Evolutionary conservation across 139 green algal genomes (phyloP), one percentile per base, ranked within the genome.

Genomic region (Picochlorum sp.): DNA sequence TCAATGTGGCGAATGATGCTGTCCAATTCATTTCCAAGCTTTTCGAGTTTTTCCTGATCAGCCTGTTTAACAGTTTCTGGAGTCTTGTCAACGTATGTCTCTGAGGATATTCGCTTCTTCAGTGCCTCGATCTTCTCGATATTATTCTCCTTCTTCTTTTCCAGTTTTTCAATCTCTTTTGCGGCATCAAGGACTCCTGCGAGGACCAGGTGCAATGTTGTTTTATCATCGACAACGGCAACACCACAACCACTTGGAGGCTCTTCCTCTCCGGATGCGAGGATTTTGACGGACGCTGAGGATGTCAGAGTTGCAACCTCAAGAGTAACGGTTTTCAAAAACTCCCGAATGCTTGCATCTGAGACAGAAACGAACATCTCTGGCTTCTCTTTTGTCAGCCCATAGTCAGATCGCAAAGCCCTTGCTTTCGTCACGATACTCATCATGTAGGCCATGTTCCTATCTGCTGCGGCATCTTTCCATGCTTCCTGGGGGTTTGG

Each of bases 151-250:
- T 83, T 47, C 76, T 94, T 88, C 76, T 95, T 96, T 61, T 83
- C 58, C 54, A 98, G 85, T 80, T 94, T 95, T 26, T 77, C 77
- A 4, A 95, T 65, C 82, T 98, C 94, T 66, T 88, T 80, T 13
- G 67, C 70, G 1, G 89, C 84, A 66, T 98, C 92, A 65, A 99
- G 71, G 26, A 96, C 72, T 67, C 91, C 94, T 47, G 61, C 56
- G 26, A 77, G 63, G 18, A 90, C 63, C 41, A 89, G 51, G 65
- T 94, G 70, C 26, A 86, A 68, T 3, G 73, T 86, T 3, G 84
- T 84, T 16, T 65, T 30, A 24, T 95, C 87, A 71, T 97, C 83
- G 24, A 97, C 80, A 15, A 97, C 83, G 1, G 70, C 71, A 38
- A 95, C 82, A 24, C 79, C 86, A 68, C 88, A 95, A 38, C 87